Conservation (phyloP, 2,329 filamentous ascomycete species). For the Pseudogymnoascus sp. region DNA sequence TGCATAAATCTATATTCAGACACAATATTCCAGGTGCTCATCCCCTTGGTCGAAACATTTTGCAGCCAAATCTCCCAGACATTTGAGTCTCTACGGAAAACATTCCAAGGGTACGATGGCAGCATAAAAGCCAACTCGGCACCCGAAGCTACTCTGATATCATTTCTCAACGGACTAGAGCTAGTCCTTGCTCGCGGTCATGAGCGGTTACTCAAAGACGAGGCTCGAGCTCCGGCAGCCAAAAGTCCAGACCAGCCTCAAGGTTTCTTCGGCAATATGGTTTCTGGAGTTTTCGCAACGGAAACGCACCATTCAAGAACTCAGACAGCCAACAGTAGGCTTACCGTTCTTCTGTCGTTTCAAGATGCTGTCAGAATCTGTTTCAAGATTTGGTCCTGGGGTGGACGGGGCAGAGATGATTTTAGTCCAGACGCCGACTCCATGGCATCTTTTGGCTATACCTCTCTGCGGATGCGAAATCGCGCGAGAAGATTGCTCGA, state of each 20-base stretch:
- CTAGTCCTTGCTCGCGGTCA: constrained; percentile 83
- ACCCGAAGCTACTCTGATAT: constrained; percentile 67
- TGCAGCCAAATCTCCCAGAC: constrained; percentile 67
- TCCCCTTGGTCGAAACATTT: constrained; percentile 84
- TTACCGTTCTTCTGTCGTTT: constrained; percentile 92
- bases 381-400: constrained; percentile 94
- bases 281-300: constrained; percentile 78
- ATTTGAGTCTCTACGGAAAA: constrained; percentile 60
- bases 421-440: constrained; percentile 55
- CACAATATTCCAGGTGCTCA: constrained; percentile 79
- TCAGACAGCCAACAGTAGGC: constrained; percentile 80
- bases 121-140: constrained; percentile 29
- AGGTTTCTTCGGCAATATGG: constrained; percentile 89
- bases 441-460: constrained; percentile 79
- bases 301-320: constrained; percentile 70
- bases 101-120: constrained; percentile 43
- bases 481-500: constrained; percentile 80
- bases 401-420: constrained; percentile 52
- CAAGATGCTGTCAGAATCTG: constrained; percentile 91
- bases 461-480: constrained; percentile 83
- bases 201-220: constrained; percentile 69
- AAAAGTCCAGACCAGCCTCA: constrained; percentile 79
- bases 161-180: constrained; percentile 87
- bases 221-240: constrained; percentile 54
- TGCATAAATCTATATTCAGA: constrained; percentile 77